Conservation (phyloP, 176 grass and related monocot species). For the Panicum miliaceum region DNA sequence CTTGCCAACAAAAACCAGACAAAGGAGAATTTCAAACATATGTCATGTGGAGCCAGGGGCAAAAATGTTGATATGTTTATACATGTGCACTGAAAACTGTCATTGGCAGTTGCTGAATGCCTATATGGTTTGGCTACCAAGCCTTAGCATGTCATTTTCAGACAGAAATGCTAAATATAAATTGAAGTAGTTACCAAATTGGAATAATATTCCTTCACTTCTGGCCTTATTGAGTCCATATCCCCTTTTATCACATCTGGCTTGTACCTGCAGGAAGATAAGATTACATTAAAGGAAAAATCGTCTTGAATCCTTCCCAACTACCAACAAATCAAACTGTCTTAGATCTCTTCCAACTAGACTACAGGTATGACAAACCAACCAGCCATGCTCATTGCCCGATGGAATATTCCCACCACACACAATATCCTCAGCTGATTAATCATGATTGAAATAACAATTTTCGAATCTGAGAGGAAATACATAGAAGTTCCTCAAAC, state of each 20-base stretch:
- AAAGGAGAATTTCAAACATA: constrained; percentile 9
- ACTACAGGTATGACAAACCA: constrained; percentile 15
- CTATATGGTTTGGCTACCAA: background rate
- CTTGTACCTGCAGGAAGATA: constrained; percentile 49
- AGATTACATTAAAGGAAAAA: constrained; percentile 17
- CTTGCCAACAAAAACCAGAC: background rate
- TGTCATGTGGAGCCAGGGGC: constrained; percentile 27
- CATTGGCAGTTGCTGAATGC: background rate
- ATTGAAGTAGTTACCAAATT: constrained; percentile 66
- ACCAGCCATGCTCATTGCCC: background rate
- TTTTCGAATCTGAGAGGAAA: background rate
- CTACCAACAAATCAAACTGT: constrained; percentile 30
- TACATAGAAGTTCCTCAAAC: background rate
- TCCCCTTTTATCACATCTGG: constrained; percentile 80
- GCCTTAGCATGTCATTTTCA: constrained; percentile 27
- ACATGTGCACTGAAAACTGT: background rate
- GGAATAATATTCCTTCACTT: constrained; percentile 87
- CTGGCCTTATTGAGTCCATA: constrained; percentile 92
- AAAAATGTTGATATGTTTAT: constrained; percentile 3
- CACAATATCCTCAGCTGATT: background rate
- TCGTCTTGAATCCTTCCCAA: constrained; percentile 21
- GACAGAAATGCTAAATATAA: background rate
- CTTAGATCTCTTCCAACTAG: constrained; percentile 8
- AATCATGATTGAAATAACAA: background rate
- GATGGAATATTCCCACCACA: background rate